Base-by-base conservation (phyloP, 306 rosid genomes). In the Vicia faba region DNA sequence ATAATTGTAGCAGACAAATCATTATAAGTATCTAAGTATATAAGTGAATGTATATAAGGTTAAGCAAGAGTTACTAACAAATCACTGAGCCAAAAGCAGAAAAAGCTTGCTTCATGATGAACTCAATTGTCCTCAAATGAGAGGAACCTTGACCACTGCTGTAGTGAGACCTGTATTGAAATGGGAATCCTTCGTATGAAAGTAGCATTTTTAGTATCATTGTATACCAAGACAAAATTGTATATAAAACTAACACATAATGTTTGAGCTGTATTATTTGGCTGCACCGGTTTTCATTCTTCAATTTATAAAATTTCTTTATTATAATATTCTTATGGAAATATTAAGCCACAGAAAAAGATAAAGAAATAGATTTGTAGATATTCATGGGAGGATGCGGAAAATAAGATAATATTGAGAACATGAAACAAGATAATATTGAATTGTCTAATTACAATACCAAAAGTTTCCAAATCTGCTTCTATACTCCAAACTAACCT, bases 331-430 rank as follows among this genome's bases (percentile, higher is more conserved):
- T 57, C 60, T 36, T 18, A 8, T 59, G 12, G 33, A 25, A 74
- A 48, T 66, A 49, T 59, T 38, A 53, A 40, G 39, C 28, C 28
- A 33, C 31, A 18, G 43, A 18, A 15, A 50, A 45, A 23, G 43
- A 20, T 29, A 16, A 46, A 49, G 15, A 39, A 15, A 70, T 40
- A 35, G 36, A 45, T 61, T 18, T 43, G 3, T 63, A 25, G 72
- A 15, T 49, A 41, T 14, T 62, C 61, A 23, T 28, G 54, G 26
- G 9, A 6, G 53, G 19, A 46, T 15, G 19, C 53, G n/a, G n/a
- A n/a, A n/a, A n/a, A n/a, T n/a, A n/a, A n/a, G n/a, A n/a, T n/a
- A n/a, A n/a, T n/a, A n/a, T n/a, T n/a, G 16, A 16, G 2, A 28
- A 28, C 65, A 10, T 10, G 29, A 45, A 64, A 43, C 23, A 64